These are phyloP conservation scores for Puccinia novopanici DNA, from an alignment of 1,284 basidiomycete species.

Conservation along the genomic window DNA sequence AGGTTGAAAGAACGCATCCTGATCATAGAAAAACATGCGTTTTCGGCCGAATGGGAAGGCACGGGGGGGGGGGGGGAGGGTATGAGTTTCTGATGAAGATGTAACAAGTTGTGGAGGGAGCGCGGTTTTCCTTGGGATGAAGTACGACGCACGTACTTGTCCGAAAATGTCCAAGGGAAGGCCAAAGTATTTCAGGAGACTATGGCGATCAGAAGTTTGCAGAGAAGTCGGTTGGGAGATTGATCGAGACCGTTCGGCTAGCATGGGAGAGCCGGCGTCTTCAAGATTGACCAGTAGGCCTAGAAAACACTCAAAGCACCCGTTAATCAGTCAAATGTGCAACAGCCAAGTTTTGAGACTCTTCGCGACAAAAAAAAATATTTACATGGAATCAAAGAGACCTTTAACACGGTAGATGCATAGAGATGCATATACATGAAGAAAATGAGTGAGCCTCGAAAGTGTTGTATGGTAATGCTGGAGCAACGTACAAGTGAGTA, in stretches of 20 bases:
- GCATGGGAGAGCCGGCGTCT: slow-evolving; percentile 85
- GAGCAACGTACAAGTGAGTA: slow-evolving; percentile 70
- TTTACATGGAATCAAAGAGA: slow-evolving; percentile 77
- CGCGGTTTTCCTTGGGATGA: neutral
- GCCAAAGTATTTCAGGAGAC: slow-evolving; percentile 86
- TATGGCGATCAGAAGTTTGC: slow-evolving; percentile 83
- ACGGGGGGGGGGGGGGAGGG: slow-evolving; percentile 68
- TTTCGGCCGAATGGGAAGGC: neutral
- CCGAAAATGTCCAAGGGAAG: slow-evolving; percentile 73
- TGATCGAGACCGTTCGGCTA: slow-evolving; percentile 69
- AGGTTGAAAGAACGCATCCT: slow-evolving; percentile 95
- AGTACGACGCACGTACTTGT: slow-evolving; percentile 52
- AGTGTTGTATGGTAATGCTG: neutral
- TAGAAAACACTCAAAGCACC: slow-evolving; percentile 52
- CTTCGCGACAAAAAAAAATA: neutral
- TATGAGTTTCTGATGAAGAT: slow-evolving; percentile 51
- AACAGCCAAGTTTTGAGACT: neutral
- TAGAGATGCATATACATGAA: slow-evolving; percentile 54
- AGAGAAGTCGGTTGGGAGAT: slow-evolving; percentile 76
- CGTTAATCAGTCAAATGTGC: neutral
- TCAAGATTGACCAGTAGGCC: slow-evolving; percentile 83
- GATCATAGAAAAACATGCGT: neutral
- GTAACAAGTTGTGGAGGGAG: slow-evolving; percentile 20
- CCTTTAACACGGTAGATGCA: slow-evolving; percentile 54
- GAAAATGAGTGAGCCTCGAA: slow-evolving; percentile 5